A percentile compares a stretch with the other conserved stretches of the same genome.
Conservation (phyloP, 1,284 basidiomycete genomes). For the Ustilago shanxiensis region DNA sequence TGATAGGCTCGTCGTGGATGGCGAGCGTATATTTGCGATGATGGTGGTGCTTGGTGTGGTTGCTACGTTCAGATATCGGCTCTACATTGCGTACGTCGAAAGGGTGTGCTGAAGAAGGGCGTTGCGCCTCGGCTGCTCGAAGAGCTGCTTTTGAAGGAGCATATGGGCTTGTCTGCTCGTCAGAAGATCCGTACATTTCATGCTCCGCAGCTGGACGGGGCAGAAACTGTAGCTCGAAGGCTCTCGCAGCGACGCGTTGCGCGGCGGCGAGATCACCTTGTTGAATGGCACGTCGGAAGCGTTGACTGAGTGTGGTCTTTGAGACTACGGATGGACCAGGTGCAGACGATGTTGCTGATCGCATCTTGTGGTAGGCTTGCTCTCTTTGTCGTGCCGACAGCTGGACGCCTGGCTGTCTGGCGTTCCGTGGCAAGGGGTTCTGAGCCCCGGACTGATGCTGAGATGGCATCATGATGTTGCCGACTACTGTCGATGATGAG, state of each 20-base stretch:
- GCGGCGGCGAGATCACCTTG: constrained; percentile 49
- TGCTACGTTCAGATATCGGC: constrained; percentile 4
- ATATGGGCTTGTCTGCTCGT: background rate
- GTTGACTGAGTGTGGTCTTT: constrained; percentile 50
- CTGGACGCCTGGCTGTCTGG: constrained; percentile 8
- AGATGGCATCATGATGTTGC: constrained; percentile 12
- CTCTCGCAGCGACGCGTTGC: constrained; percentile 38
- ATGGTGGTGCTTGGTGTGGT: constrained; percentile 20
- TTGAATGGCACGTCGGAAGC: constrained; percentile 56
- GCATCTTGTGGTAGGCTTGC: background rate
- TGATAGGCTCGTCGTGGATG: constrained; percentile 22
- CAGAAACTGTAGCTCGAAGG: constrained; percentile 31
- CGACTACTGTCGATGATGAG: background rate
- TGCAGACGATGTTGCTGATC: constrained; percentile 3
- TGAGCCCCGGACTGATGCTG: constrained; percentile 6
- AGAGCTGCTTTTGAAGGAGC: constrained; percentile 26
- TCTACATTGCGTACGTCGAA: constrained; percentile 54
- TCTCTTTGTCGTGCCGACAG: background rate
- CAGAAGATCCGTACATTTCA: background rate
- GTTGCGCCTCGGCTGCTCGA: constrained; percentile 39
- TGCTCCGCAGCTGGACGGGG: background rate
- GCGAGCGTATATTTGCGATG: constrained; percentile 42
- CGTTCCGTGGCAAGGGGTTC: constrained; percentile 9
- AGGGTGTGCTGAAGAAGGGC: constrained; percentile 29
- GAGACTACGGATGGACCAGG: constrained; percentile 14